phyloP scores from a whole-genome alignment of 345 rosid genomes.

The Eucalyptus erythrocorys region DNA sequence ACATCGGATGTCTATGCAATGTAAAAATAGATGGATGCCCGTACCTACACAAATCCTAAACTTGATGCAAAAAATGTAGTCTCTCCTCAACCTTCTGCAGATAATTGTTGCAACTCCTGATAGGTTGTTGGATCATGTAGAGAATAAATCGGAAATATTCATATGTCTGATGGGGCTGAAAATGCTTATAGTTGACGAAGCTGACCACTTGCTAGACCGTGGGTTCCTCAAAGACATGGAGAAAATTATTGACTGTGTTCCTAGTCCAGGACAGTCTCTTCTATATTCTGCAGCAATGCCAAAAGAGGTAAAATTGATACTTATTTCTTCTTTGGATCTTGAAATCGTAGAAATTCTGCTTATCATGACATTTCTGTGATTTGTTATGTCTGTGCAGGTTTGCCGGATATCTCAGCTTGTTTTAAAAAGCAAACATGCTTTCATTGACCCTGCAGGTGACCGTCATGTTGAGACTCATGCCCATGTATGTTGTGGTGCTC shows the following conservation, averaged over 20 bases:
- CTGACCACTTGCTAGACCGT: conserved; percentile 83
- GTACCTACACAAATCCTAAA: not conserved
- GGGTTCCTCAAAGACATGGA: conserved; percentile 92
- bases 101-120: conserved; percentile 91
- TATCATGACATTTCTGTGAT: not conserved
- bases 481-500: conserved; percentile 25
- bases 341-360: not conserved
- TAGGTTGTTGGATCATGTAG: conserved; percentile 81
- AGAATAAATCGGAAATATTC: conserved; percentile 69
- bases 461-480: conserved; percentile 68
- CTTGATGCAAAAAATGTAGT: not conserved
- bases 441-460: conserved; percentile 59
- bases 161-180: conserved; percentile 76
- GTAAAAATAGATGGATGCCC: not conserved
- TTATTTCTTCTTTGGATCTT: not conserved
- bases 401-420: conserved; percentile 87
- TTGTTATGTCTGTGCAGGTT: conserved; percentile 31
- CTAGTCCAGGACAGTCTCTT: conserved; percentile 75
- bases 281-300: conserved; percentile 87
- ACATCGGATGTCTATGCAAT: not conserved
- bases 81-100: conserved; percentile 13
- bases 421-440: conserved; percentile 65
- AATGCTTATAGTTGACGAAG: conserved; percentile 88
- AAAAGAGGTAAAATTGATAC: conserved; percentile 50
- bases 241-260: conserved; percentile 78